Conservation (phyloP, 768 basidiomycete species). For the Ephemerocybe angulata region DNA sequence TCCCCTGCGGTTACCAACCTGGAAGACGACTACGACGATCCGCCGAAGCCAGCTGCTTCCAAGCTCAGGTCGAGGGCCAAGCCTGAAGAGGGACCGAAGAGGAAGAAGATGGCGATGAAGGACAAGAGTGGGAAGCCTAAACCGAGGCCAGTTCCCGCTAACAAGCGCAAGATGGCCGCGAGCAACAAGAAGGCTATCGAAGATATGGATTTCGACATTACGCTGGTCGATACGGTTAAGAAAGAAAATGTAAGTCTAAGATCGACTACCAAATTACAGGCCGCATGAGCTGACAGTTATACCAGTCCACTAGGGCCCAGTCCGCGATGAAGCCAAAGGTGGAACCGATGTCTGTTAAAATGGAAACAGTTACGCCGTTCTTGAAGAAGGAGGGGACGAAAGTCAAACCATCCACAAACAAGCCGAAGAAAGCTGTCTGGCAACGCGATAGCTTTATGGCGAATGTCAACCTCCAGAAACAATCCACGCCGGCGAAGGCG, state of each 20-base stretch:
- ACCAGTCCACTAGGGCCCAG: neutral
- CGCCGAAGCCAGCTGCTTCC: neutral
- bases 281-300: neutral
- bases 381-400: constrained; percentile 5
- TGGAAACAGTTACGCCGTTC: constrained; percentile 10
- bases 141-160: neutral
- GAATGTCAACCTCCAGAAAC: constrained; percentile 2
- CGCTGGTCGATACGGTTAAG: neutral
- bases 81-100: neutral
- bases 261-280: too few relatives aligned
- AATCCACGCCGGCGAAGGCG: neutral
- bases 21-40: neutral
- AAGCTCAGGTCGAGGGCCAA: neutral
- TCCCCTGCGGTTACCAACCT: neutral
- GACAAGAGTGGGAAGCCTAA: neutral
- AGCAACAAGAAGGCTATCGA: neutral
- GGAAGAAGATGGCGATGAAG: constrained; percentile 27
- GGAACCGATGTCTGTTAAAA: constrained; percentile 10
- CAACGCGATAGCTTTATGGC: constrained; percentile 21
- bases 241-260: too few relatives aligned
- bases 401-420: constrained; percentile 9
- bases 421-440: constrained; percentile 29
- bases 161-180: neutral
- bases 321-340: too few relatives aligned
- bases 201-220: neutral